Percentiles rank a stretch among this genome's conserved stretches.
These are phyloP conservation scores for Ceratocystis alfenasii DNA, from an alignment of 2,329 filamentous ascomycete genomes.

Conservation along the genomic window DNA sequence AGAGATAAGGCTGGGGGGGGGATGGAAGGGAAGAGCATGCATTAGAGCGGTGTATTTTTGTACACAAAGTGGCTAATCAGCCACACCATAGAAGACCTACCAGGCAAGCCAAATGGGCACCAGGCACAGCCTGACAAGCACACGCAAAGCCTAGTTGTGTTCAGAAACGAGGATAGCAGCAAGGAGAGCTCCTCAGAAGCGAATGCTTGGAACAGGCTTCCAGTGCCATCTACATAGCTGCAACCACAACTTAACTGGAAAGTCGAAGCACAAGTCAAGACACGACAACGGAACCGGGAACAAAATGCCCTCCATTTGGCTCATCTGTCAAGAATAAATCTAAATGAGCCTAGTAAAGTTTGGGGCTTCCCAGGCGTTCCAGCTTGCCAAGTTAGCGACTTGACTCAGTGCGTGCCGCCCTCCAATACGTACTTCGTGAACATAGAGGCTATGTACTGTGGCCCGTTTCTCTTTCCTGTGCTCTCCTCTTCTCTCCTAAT, in stretches of 20 bases:
- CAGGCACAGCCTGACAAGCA: background rate
- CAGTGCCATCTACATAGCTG: background rate
- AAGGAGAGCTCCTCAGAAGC: background rate
- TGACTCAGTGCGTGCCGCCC: too few species aligned
- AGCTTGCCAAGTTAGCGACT: too few species aligned
- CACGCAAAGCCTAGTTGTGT: background rate
- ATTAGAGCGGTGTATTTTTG: constrained; percentile 8
- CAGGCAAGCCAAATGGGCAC: background rate
- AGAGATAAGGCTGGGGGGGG: background rate
- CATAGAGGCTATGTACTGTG: background rate
- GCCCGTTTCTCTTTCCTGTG: background rate
- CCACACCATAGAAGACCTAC: background rate
- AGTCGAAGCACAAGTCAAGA: too few species aligned
- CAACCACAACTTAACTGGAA: background rate
- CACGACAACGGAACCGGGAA: background rate
- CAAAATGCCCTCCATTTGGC: background rate
- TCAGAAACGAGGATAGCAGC: background rate
- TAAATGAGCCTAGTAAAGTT: background rate
- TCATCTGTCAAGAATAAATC: background rate
- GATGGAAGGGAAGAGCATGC: background rate
- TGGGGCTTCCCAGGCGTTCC: background rate
- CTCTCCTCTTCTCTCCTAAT: background rate
- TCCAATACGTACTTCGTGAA: background rate
- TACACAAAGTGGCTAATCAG: constrained; percentile 1
- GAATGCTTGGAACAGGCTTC: background rate